Evolutionary conservation across 352 stramenopile genomes (phyloP), one percentile per base, ranked within the genome.

Genomic region (Pythium apleroticum): DNA sequence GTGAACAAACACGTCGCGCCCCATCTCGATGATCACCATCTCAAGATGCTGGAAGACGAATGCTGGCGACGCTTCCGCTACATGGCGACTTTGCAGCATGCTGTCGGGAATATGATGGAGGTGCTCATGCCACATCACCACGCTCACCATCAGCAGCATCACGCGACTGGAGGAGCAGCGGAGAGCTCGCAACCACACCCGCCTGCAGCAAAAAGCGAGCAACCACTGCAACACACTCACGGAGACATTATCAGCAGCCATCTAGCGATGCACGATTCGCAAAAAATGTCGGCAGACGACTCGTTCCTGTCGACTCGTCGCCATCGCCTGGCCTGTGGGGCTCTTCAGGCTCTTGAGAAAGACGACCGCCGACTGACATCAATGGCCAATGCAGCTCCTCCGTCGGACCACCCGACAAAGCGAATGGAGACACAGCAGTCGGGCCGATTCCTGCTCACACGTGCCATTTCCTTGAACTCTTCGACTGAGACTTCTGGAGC

Each of bases 41-140:
- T 90, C 4, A 58, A 56, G 6, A 27, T 58, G 0, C 68, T 91
- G 0, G 80, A 90, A 48, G 64, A 43, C 0, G 82, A 91, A 46
- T 84, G 75, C 60, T 91, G 82, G 82, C 45, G 65, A 1, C 73
- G 82, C 7, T 82, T 70, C 37, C 77, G 74, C 20, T 76, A 79
- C 22, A 57, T 86, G 2, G 65, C 71, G 11, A 49, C 65, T 3
- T 61, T 88, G 14, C 62, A 78, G 25, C 70, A 75, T 57, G 60
- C 31, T 0, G 64, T 84, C 0, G 57, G 11, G 1, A 66, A 72
- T 2, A 63, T 86, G 31, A 71, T 85, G 62, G 65, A 88, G 0
- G 66, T 65, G 1, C 55, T 89, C 6, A 57, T 70, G 0, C 66
- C 71, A 6, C 28, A 28, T 31, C 25, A 45, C n/a, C 22, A 6